Conservation (phyloP, 306 rosid species). For the Malus fusca region DNA sequence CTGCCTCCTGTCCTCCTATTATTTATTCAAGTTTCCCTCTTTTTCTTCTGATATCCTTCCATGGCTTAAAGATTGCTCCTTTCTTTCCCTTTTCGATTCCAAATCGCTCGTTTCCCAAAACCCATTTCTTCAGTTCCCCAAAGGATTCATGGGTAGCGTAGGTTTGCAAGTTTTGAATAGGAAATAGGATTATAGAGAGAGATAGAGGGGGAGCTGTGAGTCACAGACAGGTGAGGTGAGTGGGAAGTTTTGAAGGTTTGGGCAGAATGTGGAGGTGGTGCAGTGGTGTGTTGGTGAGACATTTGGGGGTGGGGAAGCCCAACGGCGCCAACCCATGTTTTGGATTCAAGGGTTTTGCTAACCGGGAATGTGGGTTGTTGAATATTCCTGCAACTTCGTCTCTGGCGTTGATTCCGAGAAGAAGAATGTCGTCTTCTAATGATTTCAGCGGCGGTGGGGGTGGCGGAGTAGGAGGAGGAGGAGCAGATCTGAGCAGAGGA, state of each 20-base stretch:
- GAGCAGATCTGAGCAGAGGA: conserved; percentile 10
- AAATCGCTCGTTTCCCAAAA: neutral
- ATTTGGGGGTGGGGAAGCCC: neutral
- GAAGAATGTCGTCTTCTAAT: neutral
- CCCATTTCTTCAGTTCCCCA: neutral
- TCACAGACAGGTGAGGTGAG: neutral
- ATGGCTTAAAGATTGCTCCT: neutral
- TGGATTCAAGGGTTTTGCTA: neutral
- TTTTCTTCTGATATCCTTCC: neutral
- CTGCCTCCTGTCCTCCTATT: neutral
- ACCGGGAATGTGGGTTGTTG: neutral
- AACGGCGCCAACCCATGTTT: neutral
- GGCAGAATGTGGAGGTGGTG: conserved; percentile 8
- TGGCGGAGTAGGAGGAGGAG: conserved; percentile 19
- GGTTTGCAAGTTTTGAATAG: neutral
- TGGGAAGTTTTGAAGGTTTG: neutral
- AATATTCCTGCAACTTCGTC: neutral
- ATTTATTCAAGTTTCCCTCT: neutral
- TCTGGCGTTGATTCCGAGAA: neutral
- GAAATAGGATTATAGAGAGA: neutral
- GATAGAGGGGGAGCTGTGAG: neutral
- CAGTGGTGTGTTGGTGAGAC: neutral
- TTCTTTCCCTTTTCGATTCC: neutral
- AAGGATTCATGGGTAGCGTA: neutral
- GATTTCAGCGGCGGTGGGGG: neutral